Base-by-base conservation (phyloP, 2,329 filamentous ascomycete genomes). In the Aspergillus flavus region DNA sequence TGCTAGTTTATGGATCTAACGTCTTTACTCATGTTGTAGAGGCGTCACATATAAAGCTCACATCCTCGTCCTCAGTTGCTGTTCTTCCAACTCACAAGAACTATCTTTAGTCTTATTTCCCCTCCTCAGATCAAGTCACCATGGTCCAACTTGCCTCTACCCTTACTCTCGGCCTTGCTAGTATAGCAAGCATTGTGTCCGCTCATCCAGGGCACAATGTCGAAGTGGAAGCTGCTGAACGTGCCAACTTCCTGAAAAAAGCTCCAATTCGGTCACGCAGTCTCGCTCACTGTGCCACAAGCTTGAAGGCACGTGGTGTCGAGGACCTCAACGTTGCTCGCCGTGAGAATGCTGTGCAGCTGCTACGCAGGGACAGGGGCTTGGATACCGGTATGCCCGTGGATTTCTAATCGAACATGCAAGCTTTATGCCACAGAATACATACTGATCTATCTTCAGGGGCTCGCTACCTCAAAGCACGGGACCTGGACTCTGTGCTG, bases 121-220 rank as follows among this genome's bases (percentile, higher is more conserved):
- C 16, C 19, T n/a, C 39, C 19, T 16, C 19, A 4, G 4, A n/a
- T n/a, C 16, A 41, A 41, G 39, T n/a, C 16, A 64, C 26, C 10
- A 69, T 68, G 65, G 61, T 69, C 23, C 64, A 58, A 16, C 57
- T 68, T 50, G 34, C 55, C 39, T 68, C 72, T 57, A 61, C 67
- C 39, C 36, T 75, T n/a, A 52, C 69, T 7, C 55, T 70, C 30
- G 69, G 71, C 57, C 63, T 74, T 32, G 58, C 69, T 41, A 67
- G 70, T 55, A 66, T 77, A 21, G 64, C 70, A 28, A 66, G 64
- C 61, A 23, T 74, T 53, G 72, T 66, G n/a, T 70, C 68, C n/a
- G 81, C 81, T 26, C 82, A 86, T 64, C 83, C 83, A 1, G 83
- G 83, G 64, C 83, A 85, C 64, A 78, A 85, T 58, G 64, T 83